phyloP scores from a whole-genome alignment of 2,329 filamentous ascomycete species.

The Rosellinia necatrix region DNA sequence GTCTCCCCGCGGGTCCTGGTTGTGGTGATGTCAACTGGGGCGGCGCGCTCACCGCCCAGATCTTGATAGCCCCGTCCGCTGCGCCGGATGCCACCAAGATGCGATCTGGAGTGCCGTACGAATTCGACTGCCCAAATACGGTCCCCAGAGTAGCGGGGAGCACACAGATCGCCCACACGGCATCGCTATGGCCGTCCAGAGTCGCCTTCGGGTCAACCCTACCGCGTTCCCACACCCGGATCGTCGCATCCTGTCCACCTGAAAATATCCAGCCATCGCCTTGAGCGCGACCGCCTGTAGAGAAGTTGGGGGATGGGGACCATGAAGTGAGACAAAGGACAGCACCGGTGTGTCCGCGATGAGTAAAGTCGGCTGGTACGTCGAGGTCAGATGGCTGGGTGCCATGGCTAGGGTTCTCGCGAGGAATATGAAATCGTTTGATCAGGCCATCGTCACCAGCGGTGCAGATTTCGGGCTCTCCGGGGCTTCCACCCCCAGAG shows the following conservation, averaged over 20 bases:
- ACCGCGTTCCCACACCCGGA: slow-evolving; percentile 94
- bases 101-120: slow-evolving; percentile 80
- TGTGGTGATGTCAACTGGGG: slow-evolving; percentile 84
- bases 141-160: slow-evolving; percentile 80
- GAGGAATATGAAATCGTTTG: slow-evolving; percentile 95
- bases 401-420: slow-evolving; percentile 65
- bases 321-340: slow-evolving; percentile 87
- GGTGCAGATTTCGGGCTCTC: slow-evolving; percentile 95
- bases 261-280: slow-evolving; percentile 99
- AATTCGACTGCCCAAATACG: slow-evolving; percentile 76
- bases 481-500: slow-evolving; percentile 91
- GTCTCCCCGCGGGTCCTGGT: slow-evolving; percentile 63
- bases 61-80: slow-evolving; percentile 86
- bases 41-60: slow-evolving; percentile 93
- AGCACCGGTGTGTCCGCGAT: slow-evolving; percentile 88
- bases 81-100: slow-evolving; percentile 90
- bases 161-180: slow-evolving; percentile 94
- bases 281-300: slow-evolving; percentile 82
- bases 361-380: slow-evolving; percentile 91
- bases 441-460: slow-evolving; percentile 94
- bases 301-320: slow-evolving; percentile 85
- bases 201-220: slow-evolving; percentile 94
- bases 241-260: slow-evolving; percentile 89
- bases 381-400: slow-evolving; percentile 77
- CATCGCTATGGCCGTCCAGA: slow-evolving; percentile 91